Evolutionary conservation across 169 alveolate species (phyloP), one percentile per base, ranked within the genome.

Genomic region (Neospora caninum): DNA sequence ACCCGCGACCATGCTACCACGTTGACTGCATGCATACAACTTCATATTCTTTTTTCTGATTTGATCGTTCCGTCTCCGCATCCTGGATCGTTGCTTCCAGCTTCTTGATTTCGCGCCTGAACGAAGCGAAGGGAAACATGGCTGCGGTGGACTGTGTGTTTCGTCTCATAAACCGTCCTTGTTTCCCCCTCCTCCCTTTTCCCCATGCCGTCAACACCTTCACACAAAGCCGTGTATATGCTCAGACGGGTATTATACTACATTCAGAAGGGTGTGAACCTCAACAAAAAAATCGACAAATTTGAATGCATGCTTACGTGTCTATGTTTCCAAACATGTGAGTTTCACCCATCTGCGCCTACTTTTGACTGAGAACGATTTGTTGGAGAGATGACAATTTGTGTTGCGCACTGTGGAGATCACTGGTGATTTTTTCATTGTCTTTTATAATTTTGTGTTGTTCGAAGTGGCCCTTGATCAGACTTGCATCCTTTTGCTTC

Each of bases 81-180:
- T 98, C 98, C 58, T 97, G 97, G 91, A 97, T 96, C 83, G 98
- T 97, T 39, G 97, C 97, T 91, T 97, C 98, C 38, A 98, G 97
- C 95, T 98, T 97, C 39, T 96, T 96, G 88, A 98, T 97, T 91
- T 98, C 98, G 36, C 92, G 93, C 88, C 92, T 96, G 94, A 78
- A 93, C 94, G 78, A 95, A 64, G 20, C 73, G 31, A 9, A 27
- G 58, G 80, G 38, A 69, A 69, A 31, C 82, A 69, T 69, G 7
- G 82, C 38, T 69, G 7, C n/a, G n/a, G n/a, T 10, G 82, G 6
- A 2, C 18, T 69, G 6, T 31, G 6, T 69, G 41, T 31, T 69
- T 34, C n/a, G 2, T 20, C 82, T 49, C 13, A n/a, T n/a, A n/a
- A n/a, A n/a, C 58, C 58, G 58, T 64, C 7, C 73, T 27, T 29